Evolutionary conservation across 495 filamentous ascomycete species (phyloP), one percentile per base, ranked within the genome.

Genomic region (Penicillium maclennaniae): DNA sequence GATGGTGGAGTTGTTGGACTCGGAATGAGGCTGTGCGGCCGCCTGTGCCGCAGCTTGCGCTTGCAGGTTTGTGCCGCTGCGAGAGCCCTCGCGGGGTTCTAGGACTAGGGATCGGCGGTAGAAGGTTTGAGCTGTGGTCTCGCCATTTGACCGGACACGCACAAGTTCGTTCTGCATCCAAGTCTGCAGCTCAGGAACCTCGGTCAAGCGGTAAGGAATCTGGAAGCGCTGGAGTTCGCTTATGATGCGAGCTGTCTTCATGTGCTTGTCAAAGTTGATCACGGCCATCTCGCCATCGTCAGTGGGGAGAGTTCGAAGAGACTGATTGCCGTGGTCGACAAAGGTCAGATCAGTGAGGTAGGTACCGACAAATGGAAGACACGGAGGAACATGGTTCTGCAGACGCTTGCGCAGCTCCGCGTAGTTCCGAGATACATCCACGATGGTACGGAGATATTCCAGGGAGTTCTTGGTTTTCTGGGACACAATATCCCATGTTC

Each of bases 211-310:
- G 62, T 99, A 96, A 1, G 95, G 93, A 43, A 96, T 88, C 66
- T 99, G 95, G 79, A 99, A 99, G 23, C 93, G 85, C 68, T 97
- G 93, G 10, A 97, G 80, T 59, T 97, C 92, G 51, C 90, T 89
- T 64, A 99, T 95, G 66, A 96, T 92, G 62, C 88, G 88, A 7
- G 95, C 92, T 3, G 92, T 97, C 65, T 90, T 89, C 65, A 86
- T 87, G 65, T 97, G 88, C 72, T 97, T 99, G 78, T 97, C 93
- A 56, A 96, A 99, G 71, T 99, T 99, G 79, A 99, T 92, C 16
- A 97, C 89, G 0, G 81, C 79, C 67, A 87, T 78, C 28, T 85
- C 81, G 6, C 80, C 77, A n/a, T 77, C 76, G 17, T 80, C 72
- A 9, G 70, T 68, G 49, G 76, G 62, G 52, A 83, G 59, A 64